These are phyloP conservation scores for Annulohypoxylon truncatum DNA, from an alignment of 2,329 filamentous ascomycete genomes.

Conservation along the genomic window DNA sequence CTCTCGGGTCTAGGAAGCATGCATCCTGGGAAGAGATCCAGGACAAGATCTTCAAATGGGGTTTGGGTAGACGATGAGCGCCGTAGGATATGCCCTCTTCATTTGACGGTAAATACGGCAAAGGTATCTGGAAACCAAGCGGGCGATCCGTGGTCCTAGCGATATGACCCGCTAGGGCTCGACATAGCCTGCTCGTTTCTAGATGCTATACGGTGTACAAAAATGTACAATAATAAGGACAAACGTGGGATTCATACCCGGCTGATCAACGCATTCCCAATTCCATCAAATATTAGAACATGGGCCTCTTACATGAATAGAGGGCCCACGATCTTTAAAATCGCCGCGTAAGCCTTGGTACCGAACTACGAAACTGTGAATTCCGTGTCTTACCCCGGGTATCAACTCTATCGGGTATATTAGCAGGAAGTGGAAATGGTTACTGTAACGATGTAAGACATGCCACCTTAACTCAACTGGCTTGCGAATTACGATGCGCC, in stretches of 20 bases:
- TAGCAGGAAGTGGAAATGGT: slow-evolving; percentile 12
- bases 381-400: slow-evolving; percentile 14
- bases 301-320: neutral
- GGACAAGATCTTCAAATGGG: slow-evolving; percentile 84
- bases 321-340: neutral
- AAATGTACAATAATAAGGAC: slow-evolving; percentile 31
- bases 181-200: neutral
- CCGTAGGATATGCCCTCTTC: neutral
- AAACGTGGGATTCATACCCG: slow-evolving; percentile 20
- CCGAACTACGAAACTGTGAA: neutral
- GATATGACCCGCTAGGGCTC: slow-evolving; percentile 11
- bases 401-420: slow-evolving; percentile 19
- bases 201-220: slow-evolving; percentile 19
- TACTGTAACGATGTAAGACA: slow-evolving; percentile 10
- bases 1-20: slow-evolving; percentile 73
- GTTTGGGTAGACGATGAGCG: slow-evolving; percentile 71
- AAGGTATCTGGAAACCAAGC: neutral
- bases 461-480: neutral
- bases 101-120: neutral
- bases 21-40: slow-evolving; percentile 92
- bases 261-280: slow-evolving; percentile 14
- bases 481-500: neutral
- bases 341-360: slow-evolving; percentile 23
- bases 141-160: neutral
- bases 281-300: neutral